Evolutionary conservation across 495 filamentous ascomycete genomes (phyloP).

Genomic region (Trypethelium eluteriae): DNA sequence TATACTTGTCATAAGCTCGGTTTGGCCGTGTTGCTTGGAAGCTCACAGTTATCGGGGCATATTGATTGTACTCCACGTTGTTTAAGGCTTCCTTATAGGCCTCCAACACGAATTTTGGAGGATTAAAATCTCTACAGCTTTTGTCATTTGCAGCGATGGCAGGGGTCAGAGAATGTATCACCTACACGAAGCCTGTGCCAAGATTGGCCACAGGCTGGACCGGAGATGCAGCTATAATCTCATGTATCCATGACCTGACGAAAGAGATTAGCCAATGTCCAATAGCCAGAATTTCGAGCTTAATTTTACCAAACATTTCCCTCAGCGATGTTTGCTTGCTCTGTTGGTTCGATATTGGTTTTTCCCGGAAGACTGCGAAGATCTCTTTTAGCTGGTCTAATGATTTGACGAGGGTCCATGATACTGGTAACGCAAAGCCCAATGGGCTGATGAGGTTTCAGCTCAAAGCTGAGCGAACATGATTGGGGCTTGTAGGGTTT

Average conservation of each 20-base stretch:
- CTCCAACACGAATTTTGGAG: conserved; percentile 18
- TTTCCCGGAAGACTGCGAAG: neutral
- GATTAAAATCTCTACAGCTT: neutral
- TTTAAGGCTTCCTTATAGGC: conserved; percentile 19
- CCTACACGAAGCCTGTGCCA: neutral
- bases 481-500: too few relatives aligned
- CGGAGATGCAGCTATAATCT: neutral
- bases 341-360: neutral
- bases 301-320: neutral
- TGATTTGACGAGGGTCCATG: neutral
- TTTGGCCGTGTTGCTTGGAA: too few relatives aligned
- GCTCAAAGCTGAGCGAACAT: too few relatives aligned
- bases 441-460: too few relatives aligned
- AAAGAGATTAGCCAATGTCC: neutral
- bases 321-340: neutral
- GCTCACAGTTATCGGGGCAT: conserved; percentile 13
- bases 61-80: conserved; percentile 19
- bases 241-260: neutral
- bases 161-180: neutral
- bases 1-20: neutral
- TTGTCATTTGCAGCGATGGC: neutral
- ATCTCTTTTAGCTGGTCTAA: neutral
- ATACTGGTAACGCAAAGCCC: neutral
- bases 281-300: neutral
- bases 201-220: neutral